Conservation (phyloP, 805 yeast genomes). For the Teunomyces cretensis region DNA sequence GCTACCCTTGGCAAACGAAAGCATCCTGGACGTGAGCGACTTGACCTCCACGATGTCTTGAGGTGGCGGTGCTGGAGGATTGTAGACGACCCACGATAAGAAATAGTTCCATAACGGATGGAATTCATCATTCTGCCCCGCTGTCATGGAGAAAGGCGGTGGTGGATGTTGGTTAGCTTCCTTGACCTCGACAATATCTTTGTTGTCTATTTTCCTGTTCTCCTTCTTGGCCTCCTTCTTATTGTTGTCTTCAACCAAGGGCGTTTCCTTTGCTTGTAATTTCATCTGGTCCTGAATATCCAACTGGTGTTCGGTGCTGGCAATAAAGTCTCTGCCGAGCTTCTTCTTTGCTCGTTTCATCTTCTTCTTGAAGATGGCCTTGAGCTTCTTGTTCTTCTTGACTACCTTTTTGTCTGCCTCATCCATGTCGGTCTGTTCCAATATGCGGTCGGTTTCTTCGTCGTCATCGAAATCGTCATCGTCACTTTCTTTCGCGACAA, state of each 20-base stretch:
- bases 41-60: conserved; percentile 4
- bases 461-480: conserved; percentile 11
- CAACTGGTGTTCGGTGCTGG: conserved; percentile 10
- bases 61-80: conserved; percentile 7
- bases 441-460: neutral
- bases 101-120: conserved; percentile 39
- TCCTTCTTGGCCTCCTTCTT: no score
- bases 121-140: conserved; percentile 23
- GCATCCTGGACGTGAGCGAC: neutral
- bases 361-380: conserved; percentile 14
- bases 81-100: conserved; percentile 37
- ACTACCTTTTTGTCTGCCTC: conserved; percentile 2
- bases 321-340: conserved; percentile 16
- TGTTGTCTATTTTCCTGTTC: conserved; percentile 5
- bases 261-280: conserved; percentile 6
- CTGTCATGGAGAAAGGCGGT: neutral
- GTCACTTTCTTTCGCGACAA: conserved; percentile 20
- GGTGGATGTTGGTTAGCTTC: neutral
- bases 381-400: conserved; percentile 12
- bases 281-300: conserved; percentile 6
- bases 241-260: conserved; percentile 3
- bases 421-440: neutral
- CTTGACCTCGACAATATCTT: conserved; percentile 5
- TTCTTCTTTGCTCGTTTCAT: conserved; percentile 24
- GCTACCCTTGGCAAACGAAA: neutral